Evolutionary conservation across 805 yeast species (phyloP).

Genomic region (Ogataea nakhonphanomensis): DNA sequence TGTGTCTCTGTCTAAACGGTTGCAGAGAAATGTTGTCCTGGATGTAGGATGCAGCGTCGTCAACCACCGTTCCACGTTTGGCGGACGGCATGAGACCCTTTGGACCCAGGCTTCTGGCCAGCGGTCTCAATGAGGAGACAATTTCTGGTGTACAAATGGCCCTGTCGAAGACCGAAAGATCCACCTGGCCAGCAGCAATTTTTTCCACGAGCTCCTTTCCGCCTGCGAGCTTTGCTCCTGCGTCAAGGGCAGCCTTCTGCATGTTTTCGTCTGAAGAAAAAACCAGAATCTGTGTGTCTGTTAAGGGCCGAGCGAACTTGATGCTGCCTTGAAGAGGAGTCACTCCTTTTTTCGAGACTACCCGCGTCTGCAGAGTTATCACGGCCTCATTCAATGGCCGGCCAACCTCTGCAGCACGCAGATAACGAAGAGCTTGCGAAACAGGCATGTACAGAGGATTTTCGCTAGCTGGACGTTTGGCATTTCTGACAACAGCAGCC

Average conservation of each 20-base stretch:
- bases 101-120: conserved; percentile 86
- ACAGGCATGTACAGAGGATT: conserved; percentile 70
- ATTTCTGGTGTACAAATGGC: conserved; percentile 86
- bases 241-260: conserved; percentile 48
- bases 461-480: conserved; percentile 40
- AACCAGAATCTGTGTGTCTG: conserved; percentile 60
- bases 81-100: conserved; percentile 83
- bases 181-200: conserved; percentile 51
- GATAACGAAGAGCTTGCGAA: conserved; percentile 66
- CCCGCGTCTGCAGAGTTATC: conserved; percentile 58
- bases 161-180: conserved; percentile 57
- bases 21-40: conserved; percentile 58
- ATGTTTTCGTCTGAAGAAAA: conserved; percentile 58
- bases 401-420: conserved; percentile 91
- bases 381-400: conserved; percentile 69
- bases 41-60: conserved; percentile 56
- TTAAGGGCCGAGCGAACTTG: conserved; percentile 68
- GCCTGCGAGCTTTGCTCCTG: conserved; percentile 68
- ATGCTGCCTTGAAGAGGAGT: conserved; percentile 71
- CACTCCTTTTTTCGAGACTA: conserved; percentile 74
- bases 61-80: conserved; percentile 81
- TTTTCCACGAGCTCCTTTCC: conserved; percentile 65
- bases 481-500: conserved; percentile 30
- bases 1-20: conserved; percentile 73
- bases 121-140: conserved; percentile 52